phyloP scores from a whole-genome alignment of 2,329 filamentous ascomycete genomes.

The Gaeumannomyces sp. region DNA sequence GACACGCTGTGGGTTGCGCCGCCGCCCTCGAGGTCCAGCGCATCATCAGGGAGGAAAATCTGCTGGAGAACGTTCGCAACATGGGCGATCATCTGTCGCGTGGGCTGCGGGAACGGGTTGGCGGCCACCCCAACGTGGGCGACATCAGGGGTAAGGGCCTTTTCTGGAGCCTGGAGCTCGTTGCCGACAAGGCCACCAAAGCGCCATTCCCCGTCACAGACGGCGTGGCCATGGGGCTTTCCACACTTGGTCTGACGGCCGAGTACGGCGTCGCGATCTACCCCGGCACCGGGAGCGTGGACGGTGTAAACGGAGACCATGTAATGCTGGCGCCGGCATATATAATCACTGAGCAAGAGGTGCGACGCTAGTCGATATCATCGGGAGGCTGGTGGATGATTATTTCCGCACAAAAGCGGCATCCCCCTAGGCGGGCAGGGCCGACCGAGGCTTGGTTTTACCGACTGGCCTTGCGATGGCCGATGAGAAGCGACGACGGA shows the following conservation, averaged over 20 bases:
- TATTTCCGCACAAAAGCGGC: constrained; percentile 29
- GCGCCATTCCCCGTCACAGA: constrained; percentile 26
- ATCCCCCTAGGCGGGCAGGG: neutral
- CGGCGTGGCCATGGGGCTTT: constrained; percentile 27
- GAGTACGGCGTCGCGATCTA: constrained; percentile 46
- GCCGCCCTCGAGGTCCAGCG: constrained; percentile 34
- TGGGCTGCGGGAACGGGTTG: constrained; percentile 24
- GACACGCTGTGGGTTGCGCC: constrained; percentile 32
- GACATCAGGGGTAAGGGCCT: constrained; percentile 37
- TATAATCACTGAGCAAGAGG: constrained; percentile 51
- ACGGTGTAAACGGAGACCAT: constrained; percentile 59
- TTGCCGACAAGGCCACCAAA: constrained; percentile 28
- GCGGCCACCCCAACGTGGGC: constrained; percentile 32
- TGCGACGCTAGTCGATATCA: constrained; percentile 48
- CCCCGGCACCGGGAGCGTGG: constrained; percentile 54
- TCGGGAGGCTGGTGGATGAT: constrained; percentile 45
- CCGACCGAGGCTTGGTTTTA: neutral
- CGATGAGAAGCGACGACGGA: constrained; percentile 3
- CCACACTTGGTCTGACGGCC: constrained; percentile 24
- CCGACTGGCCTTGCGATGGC: neutral
- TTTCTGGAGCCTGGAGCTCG: constrained; percentile 39
- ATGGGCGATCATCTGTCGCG: constrained; percentile 26
- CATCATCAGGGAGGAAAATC: constrained; percentile 28
- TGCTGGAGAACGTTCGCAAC: constrained; percentile 28
- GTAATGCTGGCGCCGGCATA: constrained; percentile 64